Conservation (phyloP, 2,329 filamentous ascomycete genomes). For the Cephalotrichum gorgonifer region DNA sequence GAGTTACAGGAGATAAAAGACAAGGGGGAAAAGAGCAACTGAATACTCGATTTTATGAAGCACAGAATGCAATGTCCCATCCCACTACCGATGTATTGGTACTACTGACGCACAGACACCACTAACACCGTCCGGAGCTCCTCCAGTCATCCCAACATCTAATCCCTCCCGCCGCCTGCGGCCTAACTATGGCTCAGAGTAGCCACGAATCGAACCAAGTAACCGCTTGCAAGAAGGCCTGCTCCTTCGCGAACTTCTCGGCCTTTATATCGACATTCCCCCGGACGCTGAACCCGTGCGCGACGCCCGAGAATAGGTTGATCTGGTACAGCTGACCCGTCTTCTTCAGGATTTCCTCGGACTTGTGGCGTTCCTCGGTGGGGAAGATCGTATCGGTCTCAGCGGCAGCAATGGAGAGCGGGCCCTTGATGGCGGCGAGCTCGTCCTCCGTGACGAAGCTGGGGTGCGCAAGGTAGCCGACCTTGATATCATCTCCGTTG, state of each 20-base stretch:
- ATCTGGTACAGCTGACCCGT: constrained; percentile 60
- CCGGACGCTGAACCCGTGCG: constrained; percentile 68
- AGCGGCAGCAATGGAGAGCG: constrained; percentile 55
- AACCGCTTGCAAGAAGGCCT: constrained; percentile 69
- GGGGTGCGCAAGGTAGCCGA: constrained; percentile 66
- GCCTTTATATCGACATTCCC: constrained; percentile 47
- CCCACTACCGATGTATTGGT: too few relatives aligned
- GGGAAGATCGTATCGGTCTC: constrained; percentile 60
- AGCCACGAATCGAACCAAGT: constrained; percentile 54
- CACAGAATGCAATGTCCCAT: too few relatives aligned
- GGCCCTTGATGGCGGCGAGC: constrained; percentile 53
- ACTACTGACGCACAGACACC: too few relatives aligned
- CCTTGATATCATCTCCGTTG: constrained; percentile 51
- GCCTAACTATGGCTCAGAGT: constrained; percentile 6
- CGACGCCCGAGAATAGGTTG: constrained; percentile 59
- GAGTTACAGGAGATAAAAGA: too few relatives aligned
- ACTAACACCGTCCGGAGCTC: too few relatives aligned
- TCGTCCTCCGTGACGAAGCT: constrained; percentile 62
- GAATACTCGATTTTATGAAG: too few relatives aligned
- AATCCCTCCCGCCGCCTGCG: neutral
- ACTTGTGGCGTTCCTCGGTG: constrained; percentile 50
- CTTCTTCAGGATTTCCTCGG: constrained; percentile 51
- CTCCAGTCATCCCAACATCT: too few relatives aligned
- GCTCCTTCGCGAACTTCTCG: constrained; percentile 64
- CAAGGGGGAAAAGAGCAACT: too few relatives aligned